Percentiles rank a stretch among this genome's conserved stretches.
Conservation (phyloP, 177 flowering plant genomes). For the Vitis hybrid region DNA sequence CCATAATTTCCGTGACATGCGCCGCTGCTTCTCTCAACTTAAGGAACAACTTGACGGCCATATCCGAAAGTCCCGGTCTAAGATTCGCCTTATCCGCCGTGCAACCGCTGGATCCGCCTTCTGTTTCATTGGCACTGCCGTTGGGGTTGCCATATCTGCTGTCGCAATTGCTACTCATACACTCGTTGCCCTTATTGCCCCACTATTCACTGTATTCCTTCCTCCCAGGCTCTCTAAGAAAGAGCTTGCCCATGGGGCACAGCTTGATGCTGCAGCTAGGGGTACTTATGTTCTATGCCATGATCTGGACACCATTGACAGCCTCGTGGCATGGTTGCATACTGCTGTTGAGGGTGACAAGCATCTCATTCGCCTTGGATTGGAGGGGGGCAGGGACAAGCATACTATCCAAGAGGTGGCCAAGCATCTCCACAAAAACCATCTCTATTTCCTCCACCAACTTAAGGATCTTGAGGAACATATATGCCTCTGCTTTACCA, state of each 20-base stretch:
- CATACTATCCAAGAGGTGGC: slow-evolving; percentile 51
- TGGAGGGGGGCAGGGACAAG: slow-evolving; percentile 60
- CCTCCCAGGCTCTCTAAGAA: slow-evolving; percentile 34
- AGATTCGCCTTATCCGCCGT: slow-evolving; percentile 20
- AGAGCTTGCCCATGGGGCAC: slow-evolving; percentile 46
- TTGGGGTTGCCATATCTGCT: slow-evolving; percentile 39
- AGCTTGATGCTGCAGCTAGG: slow-evolving; percentile 72
- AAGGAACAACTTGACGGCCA: slow-evolving; percentile 49
- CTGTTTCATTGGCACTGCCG: slow-evolving; percentile 45
- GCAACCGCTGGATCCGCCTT: slow-evolving; percentile 36
- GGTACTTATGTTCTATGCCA: slow-evolving; percentile 51
- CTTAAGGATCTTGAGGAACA: slow-evolving; percentile 72
- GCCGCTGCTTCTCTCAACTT: slow-evolving; percentile 51
- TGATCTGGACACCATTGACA: slow-evolving; percentile 52
- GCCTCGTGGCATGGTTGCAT: slow-evolving; percentile 56
- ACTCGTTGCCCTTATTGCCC: slow-evolving; percentile 35
- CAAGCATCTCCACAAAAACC: slow-evolving; percentile 59
- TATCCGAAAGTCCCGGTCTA: slow-evolving; percentile 40
- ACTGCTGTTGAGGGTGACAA: slow-evolving; percentile 55
- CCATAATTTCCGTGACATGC: slow-evolving; percentile 45
- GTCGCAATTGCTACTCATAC: slow-evolving; percentile 46
- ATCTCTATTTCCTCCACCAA: slow-evolving; percentile 33
- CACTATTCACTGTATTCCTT: slow-evolving; percentile 24
- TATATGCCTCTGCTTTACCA: slow-evolving; percentile 61
- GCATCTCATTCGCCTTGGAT: slow-evolving; percentile 47